These are phyloP conservation scores for Ogataea dorogensis DNA, from an alignment of 805 yeast species.

Conservation along the genomic window DNA sequence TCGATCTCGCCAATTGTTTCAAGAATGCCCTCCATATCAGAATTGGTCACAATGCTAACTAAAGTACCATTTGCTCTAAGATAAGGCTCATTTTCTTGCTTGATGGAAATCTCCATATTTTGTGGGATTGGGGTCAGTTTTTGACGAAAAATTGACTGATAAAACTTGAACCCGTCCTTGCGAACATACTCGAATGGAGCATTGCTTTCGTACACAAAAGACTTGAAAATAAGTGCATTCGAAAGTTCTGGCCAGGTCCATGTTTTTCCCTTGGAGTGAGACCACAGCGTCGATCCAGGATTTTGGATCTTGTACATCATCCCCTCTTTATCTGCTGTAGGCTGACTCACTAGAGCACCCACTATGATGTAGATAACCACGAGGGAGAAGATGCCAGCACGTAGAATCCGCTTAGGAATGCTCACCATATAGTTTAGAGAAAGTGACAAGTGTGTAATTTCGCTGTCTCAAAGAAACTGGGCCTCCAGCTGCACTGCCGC, in stretches of 20 bases:
- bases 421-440: conserved; percentile 4
- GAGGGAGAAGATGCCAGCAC: conserved; percentile 8
- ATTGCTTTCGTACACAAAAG: conserved; percentile 12
- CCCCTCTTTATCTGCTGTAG: conserved; percentile 6
- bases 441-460: conserved; percentile 3
- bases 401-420: conserved; percentile 14
- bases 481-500: conserved; percentile 1
- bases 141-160: conserved; percentile 33
- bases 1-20: conserved; percentile 57
- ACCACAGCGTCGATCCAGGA: conserved; percentile 5
- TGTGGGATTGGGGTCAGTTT: conserved; percentile 46
- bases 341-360: conserved; percentile 4
- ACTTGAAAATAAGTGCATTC: conserved; percentile 11
- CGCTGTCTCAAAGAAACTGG: not conserved
- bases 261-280: conserved; percentile 1
- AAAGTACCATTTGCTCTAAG: conserved; percentile 63
- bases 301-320: conserved; percentile 12
- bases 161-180: conserved; percentile 35
- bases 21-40: conserved; percentile 49
- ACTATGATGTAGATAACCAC: conserved; percentile 6
- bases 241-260: conserved; percentile 16
- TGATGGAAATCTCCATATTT: conserved; percentile 27
- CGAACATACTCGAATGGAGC: conserved; percentile 31
- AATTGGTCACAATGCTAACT: conserved; percentile 61
- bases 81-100: conserved; percentile 16